phyloP scores from a whole-genome alignment of 768 basidiomycete species.

The Phylloporus sp. region DNA sequence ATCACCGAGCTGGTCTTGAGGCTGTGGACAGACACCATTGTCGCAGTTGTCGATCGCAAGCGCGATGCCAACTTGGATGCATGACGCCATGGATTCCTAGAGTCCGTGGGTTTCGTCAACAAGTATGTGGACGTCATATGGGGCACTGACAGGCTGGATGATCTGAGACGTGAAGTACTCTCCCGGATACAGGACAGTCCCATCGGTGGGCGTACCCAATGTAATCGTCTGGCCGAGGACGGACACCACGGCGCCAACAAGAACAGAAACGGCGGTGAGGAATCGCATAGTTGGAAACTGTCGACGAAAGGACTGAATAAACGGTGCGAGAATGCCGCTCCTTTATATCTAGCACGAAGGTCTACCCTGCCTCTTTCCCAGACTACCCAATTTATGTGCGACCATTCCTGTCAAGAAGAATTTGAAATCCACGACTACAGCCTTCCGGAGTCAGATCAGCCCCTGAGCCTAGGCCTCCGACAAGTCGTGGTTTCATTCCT shows the following conservation, averaged over 20 bases:
- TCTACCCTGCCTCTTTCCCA: no score
- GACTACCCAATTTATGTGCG: no score
- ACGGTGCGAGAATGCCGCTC: not conserved
- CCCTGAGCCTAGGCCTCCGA: no score
- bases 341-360: not conserved
- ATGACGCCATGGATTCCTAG: constrained; percentile 18
- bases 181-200: constrained; percentile 15
- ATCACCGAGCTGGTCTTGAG: constrained; percentile 14
- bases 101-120: not conserved
- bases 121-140: no score
- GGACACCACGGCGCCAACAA: constrained; percentile 4
- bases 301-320: not conserved
- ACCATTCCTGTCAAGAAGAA: no score
- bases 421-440: no score
- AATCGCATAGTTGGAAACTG: constrained; percentile 16
- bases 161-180: constrained; percentile 18
- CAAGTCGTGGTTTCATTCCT: no score
- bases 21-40: constrained; percentile 14
- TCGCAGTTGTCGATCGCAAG: constrained; percentile 18
- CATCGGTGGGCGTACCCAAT: constrained; percentile 20
- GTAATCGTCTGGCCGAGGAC: constrained; percentile 28
- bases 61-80: constrained; percentile 19
- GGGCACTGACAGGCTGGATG: constrained; percentile 18
- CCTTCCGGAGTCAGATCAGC: no score
- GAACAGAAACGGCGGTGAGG: constrained; percentile 1